Base-by-base conservation (phyloP, 331 rosid species). In the Saraca asoca region DNA sequence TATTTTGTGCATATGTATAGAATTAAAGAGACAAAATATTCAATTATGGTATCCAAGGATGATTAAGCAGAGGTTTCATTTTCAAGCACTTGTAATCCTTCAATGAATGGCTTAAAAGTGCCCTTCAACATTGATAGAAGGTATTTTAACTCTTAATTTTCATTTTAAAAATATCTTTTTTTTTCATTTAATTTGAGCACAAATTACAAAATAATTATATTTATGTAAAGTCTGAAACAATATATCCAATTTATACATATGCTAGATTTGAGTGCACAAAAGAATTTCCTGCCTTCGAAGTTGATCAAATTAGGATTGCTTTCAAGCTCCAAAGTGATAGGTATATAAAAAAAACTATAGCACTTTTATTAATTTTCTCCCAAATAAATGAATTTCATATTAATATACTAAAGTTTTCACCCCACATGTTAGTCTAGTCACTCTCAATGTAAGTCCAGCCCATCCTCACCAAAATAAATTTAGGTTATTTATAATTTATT, bases 121-220 rank as follows among this genome's bases (percentile, higher is more conserved):
- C 85, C 96, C 34, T 49, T 82, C 8, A 84, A 79, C 50, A 35
- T 84, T 20, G 96, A 89, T 53, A 82, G 76, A 77, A 86, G 96
- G 92, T 85, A 7, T 7, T 62, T 7, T n/a, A 6, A 24, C 31
- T 24, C 31, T 24, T 1, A 24, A 5, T 5, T 37, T 5, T 42
- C 31, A 1, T 24, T 24, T 24, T 24, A 24, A 24, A 24, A 24
- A 24, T n/a, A 24, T 24, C 31, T n/a, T 1, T 24, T 1, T 3
- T 24, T 24, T 24, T 24, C 31, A 24, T 24, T 24, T 24, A 24
- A 24, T 24, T 24, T 24, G 31, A 24, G 3, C 1, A 24, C 31
- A 24, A 24, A 24, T 24, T 3, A 24, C 31, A 24, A 24, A 24
- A 24, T 24, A 1, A 24, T 24, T 24, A 24, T 24, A 24, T 24